Evolutionary conservation across 2,329 filamentous ascomycete genomes (phyloP), one percentile per base, ranked within the genome.

Genomic region (Cryphonectria radicalis): DNA sequence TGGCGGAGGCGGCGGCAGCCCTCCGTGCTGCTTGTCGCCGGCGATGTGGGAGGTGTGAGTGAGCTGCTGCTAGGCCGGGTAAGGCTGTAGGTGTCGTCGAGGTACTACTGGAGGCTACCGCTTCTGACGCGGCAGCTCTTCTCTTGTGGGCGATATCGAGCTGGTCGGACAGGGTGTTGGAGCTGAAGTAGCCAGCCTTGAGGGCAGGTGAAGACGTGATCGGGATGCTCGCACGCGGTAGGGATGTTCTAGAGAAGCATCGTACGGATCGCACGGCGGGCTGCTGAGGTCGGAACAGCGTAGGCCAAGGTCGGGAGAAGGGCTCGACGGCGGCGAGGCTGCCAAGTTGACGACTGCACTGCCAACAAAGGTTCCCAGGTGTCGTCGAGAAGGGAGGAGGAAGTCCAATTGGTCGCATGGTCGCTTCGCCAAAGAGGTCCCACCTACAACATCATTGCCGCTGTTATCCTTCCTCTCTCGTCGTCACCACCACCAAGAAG

Each of bases 151-250:
- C 73, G 74, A 76, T 76, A 75, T 76, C 75, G 74, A 74, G 69
- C 28, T 76, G 77, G 60, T 77, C 76, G 60, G 81, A 76, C 22
- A 81, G 68, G 60, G 68, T 72, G 70, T 81, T 81, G 64, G 79
- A 80, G 42, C 80, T 75, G 63, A 81, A 81, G 70, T 79, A 81
- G 73, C 78, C 76, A 64, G 78, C 74, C 53, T 76, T 77, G 43
- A 78, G 74, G 11, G 71, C 73, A 25, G 74, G 77, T 13, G 74
- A 74, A n/a, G 74, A 70, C 46, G 64, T 60, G 59, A 69, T 66
- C 53, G 53, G 67, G 35, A 74, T 69, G 42, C 71, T 68, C 37
- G 72, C 65, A 22, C 72, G 74, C 4, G 74, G 69, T 8, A 74
- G 67, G 1, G 75, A 70, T 25, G 76, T 72, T 35, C 73, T 75